Evolutionary conservation across 169 alveolate species (phyloP).

Genomic region (Cryptosporidium sp.): DNA sequence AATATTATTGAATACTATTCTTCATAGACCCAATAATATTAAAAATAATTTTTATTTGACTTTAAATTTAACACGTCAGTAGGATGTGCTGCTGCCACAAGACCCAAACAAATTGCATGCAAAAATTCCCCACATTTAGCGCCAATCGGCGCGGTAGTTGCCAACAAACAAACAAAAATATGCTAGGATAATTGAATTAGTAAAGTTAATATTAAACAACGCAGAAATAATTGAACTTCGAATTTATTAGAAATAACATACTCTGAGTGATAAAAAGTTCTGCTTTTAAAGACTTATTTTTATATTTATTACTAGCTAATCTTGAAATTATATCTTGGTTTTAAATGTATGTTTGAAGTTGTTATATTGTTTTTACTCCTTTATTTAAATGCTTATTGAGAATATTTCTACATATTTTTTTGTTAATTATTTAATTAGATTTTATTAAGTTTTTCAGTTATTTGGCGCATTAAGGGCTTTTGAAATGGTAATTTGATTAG

Average conservation of each 20-base stretch:
- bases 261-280: background rate
- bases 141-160: constrained; percentile 29
- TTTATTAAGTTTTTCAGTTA: background rate
- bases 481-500: background rate
- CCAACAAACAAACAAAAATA: background rate
- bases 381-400: background rate
- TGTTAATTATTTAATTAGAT: background rate
- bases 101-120: constrained; percentile 70
- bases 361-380: background rate
- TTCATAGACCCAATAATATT: constrained; percentile 1
- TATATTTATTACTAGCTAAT: too few species aligned
- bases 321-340: background rate
- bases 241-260: too few species aligned
- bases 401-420: background rate
- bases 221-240: background rate
- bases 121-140: constrained; percentile 68
- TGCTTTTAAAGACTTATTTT: too few species aligned
- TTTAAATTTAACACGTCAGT: constrained; percentile 64
- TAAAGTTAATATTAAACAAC: background rate
- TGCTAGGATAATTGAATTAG: background rate
- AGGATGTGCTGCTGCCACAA: constrained; percentile 76
- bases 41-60: constrained; percentile 4
- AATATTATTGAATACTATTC: background rate
- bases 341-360: too few species aligned
- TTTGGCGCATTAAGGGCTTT: constrained; percentile 22